Conservation (phyloP, 2,329 filamentous ascomycete species). For the Bipolaris bicolor region DNA sequence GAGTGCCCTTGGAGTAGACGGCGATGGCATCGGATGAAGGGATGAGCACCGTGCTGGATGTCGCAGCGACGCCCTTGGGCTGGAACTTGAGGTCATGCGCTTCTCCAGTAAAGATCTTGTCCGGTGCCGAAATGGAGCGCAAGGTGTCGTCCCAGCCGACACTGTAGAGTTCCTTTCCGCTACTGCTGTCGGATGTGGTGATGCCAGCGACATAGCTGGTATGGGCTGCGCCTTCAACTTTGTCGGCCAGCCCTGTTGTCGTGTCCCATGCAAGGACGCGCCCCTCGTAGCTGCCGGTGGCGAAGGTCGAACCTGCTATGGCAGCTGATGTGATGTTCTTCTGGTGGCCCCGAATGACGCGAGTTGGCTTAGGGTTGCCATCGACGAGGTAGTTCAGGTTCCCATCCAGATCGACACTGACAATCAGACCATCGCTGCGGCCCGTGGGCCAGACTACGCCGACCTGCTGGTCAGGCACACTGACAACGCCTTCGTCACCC, state of each 20-base stretch:
- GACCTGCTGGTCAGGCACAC: constrained; percentile 85
- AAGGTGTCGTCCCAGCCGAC: constrained; percentile 95
- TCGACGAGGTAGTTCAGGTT: constrained; percentile 88
- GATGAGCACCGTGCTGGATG: constrained; percentile 59
- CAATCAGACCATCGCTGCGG: constrained; percentile 82
- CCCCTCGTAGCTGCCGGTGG: constrained; percentile 92
- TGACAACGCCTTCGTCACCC: constrained; percentile 73
- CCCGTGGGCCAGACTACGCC: constrained; percentile 89
- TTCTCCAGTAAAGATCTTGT: constrained; percentile 75
- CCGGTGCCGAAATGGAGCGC: constrained; percentile 75
- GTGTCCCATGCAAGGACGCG: constrained; percentile 85
- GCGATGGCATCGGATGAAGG: constrained; percentile 63
- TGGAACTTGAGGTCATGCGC: constrained; percentile 74
- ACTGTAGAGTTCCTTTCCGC: constrained; percentile 69
- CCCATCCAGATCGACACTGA: constrained; percentile 86
- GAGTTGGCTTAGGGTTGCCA: constrained; percentile 71
- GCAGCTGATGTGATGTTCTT: constrained; percentile 85
- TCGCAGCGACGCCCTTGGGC: constrained; percentile 73
- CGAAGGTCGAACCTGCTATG: constrained; percentile 68
- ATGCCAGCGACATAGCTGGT: constrained; percentile 86
- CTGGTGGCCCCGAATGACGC: constrained; percentile 83
- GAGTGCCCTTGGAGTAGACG: constrained; percentile 63
- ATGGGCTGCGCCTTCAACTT: constrained; percentile 80
- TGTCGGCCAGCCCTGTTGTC: constrained; percentile 68
- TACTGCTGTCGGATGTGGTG: constrained; percentile 52